Evolutionary conservation across 2,329 filamentous ascomycete genomes (phyloP), one percentile per base, ranked within the genome.

Genomic region (Penicillium sp.): DNA sequence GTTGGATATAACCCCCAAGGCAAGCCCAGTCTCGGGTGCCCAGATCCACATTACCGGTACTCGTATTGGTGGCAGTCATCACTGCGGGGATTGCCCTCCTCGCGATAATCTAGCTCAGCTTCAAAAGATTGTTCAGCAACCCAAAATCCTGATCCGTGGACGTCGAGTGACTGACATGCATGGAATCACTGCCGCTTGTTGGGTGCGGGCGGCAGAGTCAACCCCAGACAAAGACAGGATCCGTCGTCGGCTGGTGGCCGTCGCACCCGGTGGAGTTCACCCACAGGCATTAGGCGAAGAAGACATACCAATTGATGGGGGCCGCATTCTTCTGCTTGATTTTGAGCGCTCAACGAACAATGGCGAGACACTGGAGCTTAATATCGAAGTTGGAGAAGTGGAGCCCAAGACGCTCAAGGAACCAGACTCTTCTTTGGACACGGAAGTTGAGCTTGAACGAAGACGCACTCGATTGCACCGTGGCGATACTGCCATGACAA

Each of bases 381-480:
- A 81, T 1, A 87, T 94, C 48, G 89, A 93, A 66, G 84, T 93
- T 24, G 90, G 90, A 10, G 85, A 86, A 31, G 81, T 82, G 22
- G 79, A 86, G 45, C 84, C 89, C 0, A 88, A 91, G 67, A 75
- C 85, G 0, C 75, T 94, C 16, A 84, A 87, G 62, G 90, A 93
- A 67, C 88, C 90, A 64, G 82, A 83, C 58, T 84, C 88, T 21
- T 89, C 90, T 62, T 78, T 93, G 53, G 89, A 88, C 53, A 84
- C 86, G 1, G 89, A 92, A 69, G 89, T 94, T 18, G 90, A 89
- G 58, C 85, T 93, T 62, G 88, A 90, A 47, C 83, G 89, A 61
- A 81, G 88, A 58, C 81, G 89, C 59, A 92, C 89, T 3, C 86
- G 89, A 14, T 82, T 87, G 34, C 81, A 81, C 48, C 78, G 82